Conservation (phyloP, 495 filamentous ascomycete species). For the Tuber aestivum region DNA sequence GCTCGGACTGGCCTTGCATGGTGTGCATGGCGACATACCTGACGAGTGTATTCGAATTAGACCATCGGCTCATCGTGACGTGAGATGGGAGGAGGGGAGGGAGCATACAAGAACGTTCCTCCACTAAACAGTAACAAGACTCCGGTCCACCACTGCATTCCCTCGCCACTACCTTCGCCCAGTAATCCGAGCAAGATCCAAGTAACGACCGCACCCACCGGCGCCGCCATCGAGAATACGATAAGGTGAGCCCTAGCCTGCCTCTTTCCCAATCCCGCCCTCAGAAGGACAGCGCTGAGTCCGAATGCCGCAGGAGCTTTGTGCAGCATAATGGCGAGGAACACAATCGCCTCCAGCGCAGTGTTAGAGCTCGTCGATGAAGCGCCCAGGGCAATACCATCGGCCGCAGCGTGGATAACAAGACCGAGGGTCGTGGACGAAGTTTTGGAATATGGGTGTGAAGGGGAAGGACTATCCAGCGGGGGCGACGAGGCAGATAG, state of each 20-base stretch:
- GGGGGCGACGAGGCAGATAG: not conserved
- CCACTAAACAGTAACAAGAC: slow-evolving; percentile 86
- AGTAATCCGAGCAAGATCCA: slow-evolving; percentile 71
- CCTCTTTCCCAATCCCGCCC: slow-evolving; percentile 72
- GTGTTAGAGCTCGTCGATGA: slow-evolving; percentile 65
- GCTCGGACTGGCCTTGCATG: slow-evolving; percentile 73
- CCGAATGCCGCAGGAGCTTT: slow-evolving; percentile 97
- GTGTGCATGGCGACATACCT: slow-evolving; percentile 99
- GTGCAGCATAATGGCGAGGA: slow-evolving; percentile 93
- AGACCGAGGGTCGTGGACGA: slow-evolving; percentile 77
- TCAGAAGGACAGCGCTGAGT: slow-evolving; percentile 77
- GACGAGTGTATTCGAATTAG: slow-evolving; percentile 7
- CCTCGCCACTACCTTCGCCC: slow-evolving; percentile 49
- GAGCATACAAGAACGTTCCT: slow-evolving; percentile 85
- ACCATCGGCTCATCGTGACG: not conserved
- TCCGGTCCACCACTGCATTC: slow-evolving; percentile 80
- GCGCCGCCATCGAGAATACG: slow-evolving; percentile 86
- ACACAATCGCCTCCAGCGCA: slow-evolving; percentile 79
- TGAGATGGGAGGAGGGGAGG: not conserved
- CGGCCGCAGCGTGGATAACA: slow-evolving; percentile 95
- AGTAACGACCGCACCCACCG: slow-evolving; percentile 74
- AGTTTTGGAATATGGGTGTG: slow-evolving; percentile 46
- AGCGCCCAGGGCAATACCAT: slow-evolving; percentile 91
- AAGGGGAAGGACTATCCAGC: slow-evolving; percentile 42
- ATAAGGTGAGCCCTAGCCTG: slow-evolving; percentile 77